phyloP scores from a whole-genome alignment of 2,329 filamentous ascomycete genomes.

The Coleophoma cylindrospora region DNA sequence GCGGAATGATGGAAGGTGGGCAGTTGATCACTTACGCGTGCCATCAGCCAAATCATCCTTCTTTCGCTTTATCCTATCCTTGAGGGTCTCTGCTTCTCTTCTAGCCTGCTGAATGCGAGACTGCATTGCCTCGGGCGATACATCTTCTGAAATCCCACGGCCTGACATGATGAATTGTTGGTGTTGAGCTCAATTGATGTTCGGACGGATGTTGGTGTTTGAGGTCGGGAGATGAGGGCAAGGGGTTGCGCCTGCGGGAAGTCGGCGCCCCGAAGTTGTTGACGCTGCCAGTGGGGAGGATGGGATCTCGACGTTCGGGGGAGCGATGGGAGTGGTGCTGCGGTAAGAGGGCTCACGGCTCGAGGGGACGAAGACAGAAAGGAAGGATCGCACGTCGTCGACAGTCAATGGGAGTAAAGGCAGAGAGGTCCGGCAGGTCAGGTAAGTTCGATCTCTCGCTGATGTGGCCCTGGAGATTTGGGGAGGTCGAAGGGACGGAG shows the following conservation, averaged over 20 bases:
- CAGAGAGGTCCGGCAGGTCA: neutral
- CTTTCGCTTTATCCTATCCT: slow-evolving; percentile 99
- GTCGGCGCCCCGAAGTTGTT: slow-evolving; percentile 17
- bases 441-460: neutral
- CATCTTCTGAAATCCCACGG: slow-evolving; percentile 39
- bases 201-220: slow-evolving; percentile 1
- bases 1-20: neutral
- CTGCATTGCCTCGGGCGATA: slow-evolving; percentile 78
- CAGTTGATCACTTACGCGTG: slow-evolving; percentile 67
- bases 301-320: neutral
- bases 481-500: neutral
- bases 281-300: slow-evolving; percentile 1
- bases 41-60: slow-evolving; percentile 99
- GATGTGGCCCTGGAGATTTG: neutral
- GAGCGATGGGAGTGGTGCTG: too few relatives aligned
- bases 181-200: slow-evolving; percentile 3
- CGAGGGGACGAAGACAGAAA: too few relatives aligned
- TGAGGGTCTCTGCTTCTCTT: slow-evolving; percentile 94
- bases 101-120: slow-evolving; percentile 87
- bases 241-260: slow-evolving; percentile 17
- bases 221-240: neutral
- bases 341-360: too few relatives aligned
- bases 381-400: neutral
- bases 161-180: slow-evolving; percentile 20
- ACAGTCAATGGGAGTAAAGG: neutral